Conservation (phyloP, 75 land plant genomes). For the Chamaecyparis obtusa region DNA sequence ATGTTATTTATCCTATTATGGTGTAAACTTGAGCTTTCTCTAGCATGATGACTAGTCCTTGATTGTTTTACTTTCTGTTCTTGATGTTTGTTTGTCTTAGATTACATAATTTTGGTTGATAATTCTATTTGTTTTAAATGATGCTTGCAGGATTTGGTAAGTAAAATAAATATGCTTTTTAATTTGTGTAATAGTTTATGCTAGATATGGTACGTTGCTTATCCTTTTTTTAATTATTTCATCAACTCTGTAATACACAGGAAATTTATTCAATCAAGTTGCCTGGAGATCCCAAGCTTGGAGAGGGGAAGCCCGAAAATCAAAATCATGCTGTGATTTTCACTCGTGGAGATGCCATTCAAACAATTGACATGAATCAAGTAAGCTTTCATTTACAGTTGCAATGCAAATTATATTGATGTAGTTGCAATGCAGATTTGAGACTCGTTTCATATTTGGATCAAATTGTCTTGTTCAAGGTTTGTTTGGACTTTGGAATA, state of each 20-base stretch:
- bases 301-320: constrained; percentile 98
- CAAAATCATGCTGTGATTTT: constrained; percentile 96
- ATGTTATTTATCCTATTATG: background rate
- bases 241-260: constrained; percentile 22
- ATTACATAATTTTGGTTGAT: background rate
- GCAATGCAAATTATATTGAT: background rate
- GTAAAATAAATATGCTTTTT: too few relatives aligned
- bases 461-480: background rate
- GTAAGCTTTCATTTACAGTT: constrained; percentile 24
- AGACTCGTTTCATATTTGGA: background rate
- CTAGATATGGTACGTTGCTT: background rate
- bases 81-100: background rate
- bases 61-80: too few relatives aligned
- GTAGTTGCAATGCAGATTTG: background rate
- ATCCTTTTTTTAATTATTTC: background rate
- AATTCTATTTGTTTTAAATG: background rate
- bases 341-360: constrained; percentile 96
- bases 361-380: constrained; percentile 99
- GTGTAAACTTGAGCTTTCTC: background rate
- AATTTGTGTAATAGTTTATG: background rate
- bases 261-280: constrained; percentile 84
- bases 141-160: background rate
- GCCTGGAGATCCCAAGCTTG: constrained; percentile 89
- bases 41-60: background rate
- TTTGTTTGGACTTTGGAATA: background rate